Percentiles rank a stretch among this genome's conserved stretches.
These are phyloP conservation scores for Kazachstania viticola DNA, from an alignment of 805 yeast genomes.

Conservation along the genomic window DNA sequence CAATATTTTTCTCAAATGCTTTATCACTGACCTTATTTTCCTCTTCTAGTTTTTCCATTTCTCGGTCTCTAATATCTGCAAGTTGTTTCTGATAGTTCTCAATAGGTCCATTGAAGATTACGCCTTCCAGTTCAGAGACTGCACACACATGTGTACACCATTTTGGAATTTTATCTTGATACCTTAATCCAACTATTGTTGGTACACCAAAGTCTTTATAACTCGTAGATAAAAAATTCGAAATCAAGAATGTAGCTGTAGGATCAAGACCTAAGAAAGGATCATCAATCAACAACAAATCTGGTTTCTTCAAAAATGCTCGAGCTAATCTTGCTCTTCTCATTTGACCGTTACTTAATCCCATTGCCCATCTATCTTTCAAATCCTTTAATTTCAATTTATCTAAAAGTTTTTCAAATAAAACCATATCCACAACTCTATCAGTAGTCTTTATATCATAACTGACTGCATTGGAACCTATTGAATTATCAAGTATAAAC, in stretches of 20 bases:
- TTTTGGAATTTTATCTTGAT: conserved; percentile 62
- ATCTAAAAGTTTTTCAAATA: conserved; percentile 34
- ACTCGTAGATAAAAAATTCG: conserved; percentile 24
- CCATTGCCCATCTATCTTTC: conserved; percentile 67
- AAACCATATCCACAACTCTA: conserved; percentile 23
- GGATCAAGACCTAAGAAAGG: conserved; percentile 91
- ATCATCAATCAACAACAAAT: conserved; percentile 68
- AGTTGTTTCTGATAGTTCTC: conserved; percentile 16
- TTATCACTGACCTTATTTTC: conserved; percentile 1
- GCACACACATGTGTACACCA: conserved; percentile 72
- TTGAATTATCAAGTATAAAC: conserved; percentile 42
- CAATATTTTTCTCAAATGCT: conserved; percentile 8
- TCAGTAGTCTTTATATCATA: conserved; percentile 24
- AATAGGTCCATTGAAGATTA: conserved; percentile 38
- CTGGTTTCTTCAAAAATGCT: conserved; percentile 54
- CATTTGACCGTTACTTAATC: conserved; percentile 87
- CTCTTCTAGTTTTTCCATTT: conserved; percentile 1
- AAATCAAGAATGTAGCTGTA: conserved; percentile 47
- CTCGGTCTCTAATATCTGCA: conserved; percentile 10
- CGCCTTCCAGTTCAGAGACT: conserved; percentile 41
- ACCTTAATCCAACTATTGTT: conserved; percentile 61
- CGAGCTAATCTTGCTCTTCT: conserved; percentile 82
- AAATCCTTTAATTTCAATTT: conserved; percentile 45
- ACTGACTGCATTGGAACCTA: conserved; percentile 33
- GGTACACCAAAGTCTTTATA: conserved; percentile 24